Base-by-base conservation (phyloP, 2,329 filamentous ascomycete species). In the Trichoderma atroviride region DNA sequence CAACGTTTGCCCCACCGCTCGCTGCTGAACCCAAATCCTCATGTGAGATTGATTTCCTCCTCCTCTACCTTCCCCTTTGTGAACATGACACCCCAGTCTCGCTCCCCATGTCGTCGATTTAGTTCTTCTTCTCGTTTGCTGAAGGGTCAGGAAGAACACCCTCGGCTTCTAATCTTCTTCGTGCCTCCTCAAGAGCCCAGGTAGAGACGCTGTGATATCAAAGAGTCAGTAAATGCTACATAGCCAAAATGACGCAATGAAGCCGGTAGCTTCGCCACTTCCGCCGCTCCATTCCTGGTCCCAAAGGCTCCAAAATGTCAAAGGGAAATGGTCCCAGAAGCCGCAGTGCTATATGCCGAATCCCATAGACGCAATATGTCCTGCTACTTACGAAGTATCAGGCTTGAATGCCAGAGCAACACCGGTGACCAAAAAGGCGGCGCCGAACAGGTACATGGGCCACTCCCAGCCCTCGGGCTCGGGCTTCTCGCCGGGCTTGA, bases 381-480 rank as follows among this genome's bases (percentile, higher is more conserved):
- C 63, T n/a, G 35, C 52, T 19, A 93, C 94, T 84, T 87, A 99
- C 96, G 93, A 97, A 73, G 95, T 98, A 86, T 99, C 96, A 65
- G 96, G 96, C 89, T 98, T 98, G 81, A 96, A 98, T 72, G 93
- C 93, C 83, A 97, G 93, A 73, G 92, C 93, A 73, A 97, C 85
- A 71, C 88, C 89, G 67, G 90, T 91, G 73, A 93, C 85, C 33
- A 89, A 82, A 77, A 97, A 82, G 77, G 89, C 91, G 79, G 90
- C 92, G 81, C 97, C 94, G 61, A 94, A 94, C 79, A 92, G 92
- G 79, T 91, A 91, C 85, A 91, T 94, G 68, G 94, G 83, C 74
- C 86, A 89, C 87, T 99, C 96, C 96, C 96, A 99, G 64, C 95
- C 96, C 84, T 99, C 96, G 81, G 93, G 92, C 87, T 96, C 89